Percentiles rank a stretch among this genome's conserved stretches.
These are phyloP conservation scores for Antitrichia curtipendula DNA, from an alignment of 225 moss, liverwort and hornwort genomes.

Conservation along the genomic window DNA sequence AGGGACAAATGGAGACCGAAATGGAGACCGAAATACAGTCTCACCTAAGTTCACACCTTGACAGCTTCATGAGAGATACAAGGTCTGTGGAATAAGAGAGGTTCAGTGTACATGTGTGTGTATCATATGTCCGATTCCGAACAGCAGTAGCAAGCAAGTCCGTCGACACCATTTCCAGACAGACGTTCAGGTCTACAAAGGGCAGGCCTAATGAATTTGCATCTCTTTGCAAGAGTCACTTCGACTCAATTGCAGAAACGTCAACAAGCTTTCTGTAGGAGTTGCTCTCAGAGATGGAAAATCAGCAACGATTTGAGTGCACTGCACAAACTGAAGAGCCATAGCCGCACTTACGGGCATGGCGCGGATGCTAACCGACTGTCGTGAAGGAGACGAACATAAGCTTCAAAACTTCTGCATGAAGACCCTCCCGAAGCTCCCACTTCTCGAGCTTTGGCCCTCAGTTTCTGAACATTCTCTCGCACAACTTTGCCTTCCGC, in stretches of 20 bases:
- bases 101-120: not conserved
- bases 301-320: not conserved
- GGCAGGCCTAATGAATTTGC: not conserved
- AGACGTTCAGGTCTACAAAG: too few species aligned
- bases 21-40: not conserved
- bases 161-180: not conserved
- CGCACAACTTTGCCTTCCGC: not conserved
- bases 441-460: not conserved
- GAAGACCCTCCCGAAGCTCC: slow-evolving; percentile 9
- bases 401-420: slow-evolving; percentile 8
- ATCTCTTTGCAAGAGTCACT: not conserved
- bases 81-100: not conserved
- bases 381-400: slow-evolving; percentile 9
- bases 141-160: not conserved
- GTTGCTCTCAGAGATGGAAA: not conserved
- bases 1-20: not conserved
- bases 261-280: not conserved
- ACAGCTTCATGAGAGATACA: not conserved
- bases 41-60: not conserved
- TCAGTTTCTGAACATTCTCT: not conserved
- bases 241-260: not conserved
- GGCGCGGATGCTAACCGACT: not conserved
- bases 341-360: not conserved
- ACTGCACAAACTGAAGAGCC: not conserved
- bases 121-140: not conserved